Evolutionary conservation across 2,329 filamentous ascomycete species (phyloP), one percentile per base, ranked within the genome.

Genomic region (Aspergillus sclerotialis): DNA sequence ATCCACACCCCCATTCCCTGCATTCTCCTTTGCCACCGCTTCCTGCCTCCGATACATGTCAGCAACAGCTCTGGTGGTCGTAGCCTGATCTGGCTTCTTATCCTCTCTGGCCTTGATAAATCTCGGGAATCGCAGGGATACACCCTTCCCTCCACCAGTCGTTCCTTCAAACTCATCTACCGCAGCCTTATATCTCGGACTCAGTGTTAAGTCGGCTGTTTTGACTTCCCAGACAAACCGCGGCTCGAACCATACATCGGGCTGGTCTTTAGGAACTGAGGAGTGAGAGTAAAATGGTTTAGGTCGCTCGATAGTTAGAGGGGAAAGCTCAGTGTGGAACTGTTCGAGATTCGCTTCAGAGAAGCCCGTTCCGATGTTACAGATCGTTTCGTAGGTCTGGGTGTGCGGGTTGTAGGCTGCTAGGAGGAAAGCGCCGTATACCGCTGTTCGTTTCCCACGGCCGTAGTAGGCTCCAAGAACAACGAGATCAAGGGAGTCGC

Each of bases 1-100:
- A 69, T 98, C 92, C 36, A 89, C 89, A 4, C 86, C 85, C 0
- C 82, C 84, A 68, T 94, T 94, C 37, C 85, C 82, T 0, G 82
- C 80, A 66, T 85, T 88, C 41, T 70, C 87, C 71, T 92, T 93
- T 9, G 77, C 68, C 32, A 94, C 86, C 48, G 82, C 85, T 69
- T 96, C 90, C 68, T 98, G 92, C 65, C 85, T 89, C 46, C 81
- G 74, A 66, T 96, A 98, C 90, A 98, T 94, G 62, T 96, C 92
- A 0, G 88, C 89, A 32, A 98, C 84, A 64, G 92, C 85, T 32
- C 80, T 72, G 42, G 80, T 86, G 21, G 74, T 82, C 25, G 88
- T 95, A 10, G 92, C 92, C 65, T 90, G 75, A 42, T 94, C 89
- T 0, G 87, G 79, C 67, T 94, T 95, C 75, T 98, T 98, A 58